These are phyloP conservation scores for Ceratonia siliqua DNA, from an alignment of 306 rosid genomes.

Conservation along the genomic window DNA sequence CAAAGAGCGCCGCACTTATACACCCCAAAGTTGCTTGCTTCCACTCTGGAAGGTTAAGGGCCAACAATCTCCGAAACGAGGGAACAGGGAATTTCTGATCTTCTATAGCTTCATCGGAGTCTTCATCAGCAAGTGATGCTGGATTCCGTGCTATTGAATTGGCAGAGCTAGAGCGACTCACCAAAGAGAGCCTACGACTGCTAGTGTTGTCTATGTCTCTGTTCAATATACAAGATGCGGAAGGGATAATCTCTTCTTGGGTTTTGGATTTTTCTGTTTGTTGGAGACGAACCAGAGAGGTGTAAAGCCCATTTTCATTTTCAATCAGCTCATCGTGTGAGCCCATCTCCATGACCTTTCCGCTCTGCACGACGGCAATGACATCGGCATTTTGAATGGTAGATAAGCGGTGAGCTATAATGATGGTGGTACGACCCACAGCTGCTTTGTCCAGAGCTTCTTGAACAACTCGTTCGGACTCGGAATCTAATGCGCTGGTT, in stretches of 20 bases:
- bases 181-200: slow-evolving; percentile 1
- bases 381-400: slow-evolving; percentile 53
- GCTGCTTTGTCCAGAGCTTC: slow-evolving; percentile 52
- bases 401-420: slow-evolving; percentile 65
- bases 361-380: slow-evolving; percentile 43
- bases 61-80: slow-evolving; percentile 43
- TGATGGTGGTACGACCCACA: slow-evolving; percentile 51
- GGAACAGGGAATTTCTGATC: neutral
- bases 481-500: slow-evolving; percentile 65
- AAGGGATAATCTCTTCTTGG: neutral
- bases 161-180: slow-evolving; percentile 16
- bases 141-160: neutral
- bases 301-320: slow-evolving; percentile 29
- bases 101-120: neutral
- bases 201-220: slow-evolving; percentile 1
- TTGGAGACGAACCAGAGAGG: slow-evolving; percentile 39
- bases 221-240: neutral
- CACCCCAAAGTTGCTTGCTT: slow-evolving; percentile 49
- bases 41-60: slow-evolving; percentile 48
- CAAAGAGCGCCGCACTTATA: slow-evolving; percentile 36
- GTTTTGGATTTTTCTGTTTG: slow-evolving; percentile 2
- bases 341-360: slow-evolving; percentile 39
- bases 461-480: slow-evolving; percentile 61
- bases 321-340: slow-evolving; percentile 40
- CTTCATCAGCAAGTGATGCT: neutral